A percentile compares a stretch with the other conserved stretches of the same genome.
Evolutionary conservation across 257 asterid species (phyloP).

Genomic region (Cynanchum wilfordii): DNA sequence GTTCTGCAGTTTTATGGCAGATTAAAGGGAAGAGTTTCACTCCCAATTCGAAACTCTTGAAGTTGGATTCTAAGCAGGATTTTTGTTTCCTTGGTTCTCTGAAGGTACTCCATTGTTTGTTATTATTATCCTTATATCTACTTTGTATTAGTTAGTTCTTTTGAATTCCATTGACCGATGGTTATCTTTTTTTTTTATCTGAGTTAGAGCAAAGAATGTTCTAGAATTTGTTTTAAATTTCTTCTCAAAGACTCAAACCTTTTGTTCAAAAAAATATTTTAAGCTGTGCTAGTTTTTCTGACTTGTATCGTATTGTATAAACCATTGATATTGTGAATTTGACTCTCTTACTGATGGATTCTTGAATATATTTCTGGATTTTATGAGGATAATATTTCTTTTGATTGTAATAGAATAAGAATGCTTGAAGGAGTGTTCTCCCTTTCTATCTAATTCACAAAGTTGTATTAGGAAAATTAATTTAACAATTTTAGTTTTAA

Average conservation of each 20-base stretch:
- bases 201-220: not conserved
- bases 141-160: not conserved
- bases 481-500: too few relatives aligned
- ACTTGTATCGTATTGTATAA: not conserved
- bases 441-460: not conserved
- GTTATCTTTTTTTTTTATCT: not conserved
- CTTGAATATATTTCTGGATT: not conserved
- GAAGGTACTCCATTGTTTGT: slow-evolving; percentile 34
- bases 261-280: not conserved
- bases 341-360: not conserved
- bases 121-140: slow-evolving; percentile 4
- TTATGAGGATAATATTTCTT: not conserved
- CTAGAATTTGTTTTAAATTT: not conserved
- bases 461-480: too few relatives aligned
- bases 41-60: slow-evolving; percentile 32
- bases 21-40: slow-evolving; percentile 25
- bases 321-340: not conserved
- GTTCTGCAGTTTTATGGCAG: slow-evolving; percentile 25
- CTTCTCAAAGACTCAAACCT: not conserved
- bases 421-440: not conserved
- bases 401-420: not conserved
- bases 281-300: not conserved
- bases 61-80: slow-evolving; percentile 24
- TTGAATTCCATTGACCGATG: not conserved
- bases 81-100: slow-evolving; percentile 59